Evolutionary conservation across 352 stramenopile genomes (phyloP).

Genomic region (Globisporangium nagaii): DNA sequence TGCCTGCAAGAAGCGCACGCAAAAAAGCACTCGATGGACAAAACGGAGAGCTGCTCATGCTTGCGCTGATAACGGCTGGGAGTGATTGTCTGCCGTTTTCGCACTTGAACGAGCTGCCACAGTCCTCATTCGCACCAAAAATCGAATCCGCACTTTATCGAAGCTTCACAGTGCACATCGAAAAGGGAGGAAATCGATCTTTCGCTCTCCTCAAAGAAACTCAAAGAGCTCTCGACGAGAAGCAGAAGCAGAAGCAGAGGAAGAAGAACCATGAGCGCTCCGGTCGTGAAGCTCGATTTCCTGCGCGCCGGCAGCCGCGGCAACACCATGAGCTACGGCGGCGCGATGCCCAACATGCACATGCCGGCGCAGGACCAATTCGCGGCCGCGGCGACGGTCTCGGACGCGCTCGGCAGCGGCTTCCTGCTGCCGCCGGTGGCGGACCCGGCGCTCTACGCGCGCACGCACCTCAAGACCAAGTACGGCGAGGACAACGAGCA

Average conservation of each 20-base stretch:
- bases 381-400: constrained; percentile 12
- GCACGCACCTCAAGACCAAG: constrained; percentile 95
- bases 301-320: constrained; percentile 62
- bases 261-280: constrained; percentile 19
- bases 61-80: too few relatives aligned
- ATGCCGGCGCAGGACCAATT: constrained; percentile 31
- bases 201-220: neutral
- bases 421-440: constrained; percentile 72
- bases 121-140: too few relatives aligned
- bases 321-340: constrained; percentile 60
- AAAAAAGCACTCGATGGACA: too few relatives aligned
- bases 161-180: too few relatives aligned
- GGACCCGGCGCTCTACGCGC: constrained; percentile 93
- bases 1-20: too few relatives aligned
- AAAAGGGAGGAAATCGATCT: neutral
- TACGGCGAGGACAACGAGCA: constrained; percentile 96
- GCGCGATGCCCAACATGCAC: constrained; percentile 74
- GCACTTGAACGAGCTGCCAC: too few relatives aligned
- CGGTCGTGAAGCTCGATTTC: constrained; percentile 62
- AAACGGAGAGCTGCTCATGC: too few relatives aligned
- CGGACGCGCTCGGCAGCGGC: constrained; percentile 34
- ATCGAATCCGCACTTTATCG: too few relatives aligned
- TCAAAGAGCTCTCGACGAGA: neutral
- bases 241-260: too few relatives aligned
- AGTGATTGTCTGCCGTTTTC: too few relatives aligned